phyloP scores from a whole-genome alignment of 148 eudicot genomes.

The Silene conica region DNA sequence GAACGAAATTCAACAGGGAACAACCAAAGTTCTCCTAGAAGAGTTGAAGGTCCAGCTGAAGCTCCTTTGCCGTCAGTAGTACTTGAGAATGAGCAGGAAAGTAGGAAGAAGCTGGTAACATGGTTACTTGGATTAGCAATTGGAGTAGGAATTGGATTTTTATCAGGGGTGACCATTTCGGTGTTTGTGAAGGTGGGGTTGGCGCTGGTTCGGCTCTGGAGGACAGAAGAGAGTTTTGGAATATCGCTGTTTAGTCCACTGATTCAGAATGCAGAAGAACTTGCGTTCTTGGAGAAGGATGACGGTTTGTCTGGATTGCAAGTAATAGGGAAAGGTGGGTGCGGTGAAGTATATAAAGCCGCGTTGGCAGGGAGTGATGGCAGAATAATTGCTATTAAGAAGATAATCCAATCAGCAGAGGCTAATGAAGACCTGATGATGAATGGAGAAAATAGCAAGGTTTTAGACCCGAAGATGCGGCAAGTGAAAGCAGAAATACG shows the following conservation, averaged over 20 bases:
- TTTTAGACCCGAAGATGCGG: slow-evolving; percentile 58
- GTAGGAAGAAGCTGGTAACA: slow-evolving; percentile 28
- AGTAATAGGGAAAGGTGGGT: slow-evolving; percentile 70
- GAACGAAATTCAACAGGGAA: slow-evolving; percentile 29
- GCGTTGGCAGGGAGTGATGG: slow-evolving; percentile 54
- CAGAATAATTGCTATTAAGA: slow-evolving; percentile 70
- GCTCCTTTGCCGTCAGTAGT: slow-evolving; percentile 40
- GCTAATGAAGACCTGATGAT: slow-evolving; percentile 55
- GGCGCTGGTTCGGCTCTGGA: slow-evolving; percentile 18
- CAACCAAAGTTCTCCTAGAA: slow-evolving; percentile 6
- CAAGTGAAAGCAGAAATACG: slow-evolving; percentile 71
- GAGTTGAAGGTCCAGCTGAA: slow-evolving; percentile 25
- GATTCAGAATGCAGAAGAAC: slow-evolving; percentile 54
- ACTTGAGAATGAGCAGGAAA: slow-evolving; percentile 18
- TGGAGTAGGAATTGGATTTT: slow-evolving; percentile 47
- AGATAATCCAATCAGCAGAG: slow-evolving; percentile 41
- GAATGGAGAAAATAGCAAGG: slow-evolving; percentile 64
- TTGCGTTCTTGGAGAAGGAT: slow-evolving; percentile 58
- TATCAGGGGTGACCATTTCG: slow-evolving; percentile 49
- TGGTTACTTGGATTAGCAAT: slow-evolving; percentile 62
- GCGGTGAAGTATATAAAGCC: slow-evolving; percentile 73
- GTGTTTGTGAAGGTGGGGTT: slow-evolving; percentile 37
- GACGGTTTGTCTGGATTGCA: slow-evolving; percentile 44
- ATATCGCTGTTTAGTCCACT: slow-evolving; percentile 53
- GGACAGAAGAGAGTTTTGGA: slow-evolving; percentile 26